A percentile compares a stretch with the other conserved stretches of the same genome.
These are phyloP conservation scores for Uromyces viciae-fabae DNA, from an alignment of 1,284 basidiomycete genomes.

Conservation along the genomic window DNA sequence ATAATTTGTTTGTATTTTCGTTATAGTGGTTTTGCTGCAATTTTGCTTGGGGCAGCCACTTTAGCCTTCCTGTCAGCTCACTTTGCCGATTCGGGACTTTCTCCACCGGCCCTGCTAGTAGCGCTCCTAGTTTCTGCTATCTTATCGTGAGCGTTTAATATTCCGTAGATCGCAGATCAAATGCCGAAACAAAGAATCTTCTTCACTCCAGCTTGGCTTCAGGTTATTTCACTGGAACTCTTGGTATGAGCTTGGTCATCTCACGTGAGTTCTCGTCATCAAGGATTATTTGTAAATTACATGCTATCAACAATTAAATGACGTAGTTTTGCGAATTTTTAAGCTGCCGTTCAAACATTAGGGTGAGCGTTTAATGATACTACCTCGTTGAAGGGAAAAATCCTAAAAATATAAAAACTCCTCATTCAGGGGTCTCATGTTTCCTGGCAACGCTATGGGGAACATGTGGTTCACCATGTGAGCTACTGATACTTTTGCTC, in stretches of 20 bases:
- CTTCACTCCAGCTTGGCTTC: constrained; percentile 24
- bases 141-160: neutral
- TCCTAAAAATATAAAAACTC: neutral
- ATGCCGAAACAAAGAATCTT: neutral
- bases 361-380: too few relatives aligned
- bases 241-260: constrained; percentile 6
- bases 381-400: neutral
- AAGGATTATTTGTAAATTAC: neutral
- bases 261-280: constrained; percentile 29
- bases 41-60: neutral
- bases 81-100: constrained; percentile 30
- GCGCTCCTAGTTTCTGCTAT: constrained; percentile 18
- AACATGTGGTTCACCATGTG: constrained; percentile 41
- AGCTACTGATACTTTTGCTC: neutral
- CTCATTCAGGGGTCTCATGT: constrained; percentile 9
- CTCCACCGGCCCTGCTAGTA: neutral
- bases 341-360: constrained; percentile 31
- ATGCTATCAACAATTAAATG: neutral
- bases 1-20: neutral
- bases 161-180: neutral
- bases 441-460: constrained; percentile 39
- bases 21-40: constrained; percentile 15
- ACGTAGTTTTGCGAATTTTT: too few relatives aligned
- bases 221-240: constrained; percentile 37
- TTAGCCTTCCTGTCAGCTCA: constrained; percentile 18